Conservation (phyloP, 2,329 filamentous ascomycete species). For the Onygena corvina region DNA sequence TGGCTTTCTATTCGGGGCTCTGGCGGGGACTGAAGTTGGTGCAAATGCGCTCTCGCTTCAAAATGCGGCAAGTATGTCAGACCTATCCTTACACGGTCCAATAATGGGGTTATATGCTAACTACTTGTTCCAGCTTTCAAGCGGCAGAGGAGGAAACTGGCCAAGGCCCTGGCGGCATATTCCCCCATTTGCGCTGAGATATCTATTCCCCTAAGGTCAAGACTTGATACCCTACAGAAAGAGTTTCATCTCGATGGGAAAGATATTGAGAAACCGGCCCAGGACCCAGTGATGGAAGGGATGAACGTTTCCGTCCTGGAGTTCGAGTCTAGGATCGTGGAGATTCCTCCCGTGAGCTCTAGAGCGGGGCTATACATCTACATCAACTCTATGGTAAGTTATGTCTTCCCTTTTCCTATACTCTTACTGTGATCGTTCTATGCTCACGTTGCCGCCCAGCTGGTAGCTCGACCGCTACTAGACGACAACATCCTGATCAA, state of each 20-base stretch:
- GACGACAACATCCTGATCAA: constrained; percentile 69
- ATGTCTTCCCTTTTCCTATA: too few species aligned
- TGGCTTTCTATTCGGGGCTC: constrained; percentile 31
- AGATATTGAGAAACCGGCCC: constrained; percentile 32
- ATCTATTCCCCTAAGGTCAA: constrained; percentile 29
- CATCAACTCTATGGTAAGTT: constrained; percentile 62
- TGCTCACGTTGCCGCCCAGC: constrained; percentile 40
- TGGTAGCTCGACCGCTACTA: constrained; percentile 67
- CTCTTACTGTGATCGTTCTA: background rate
- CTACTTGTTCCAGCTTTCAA: background rate
- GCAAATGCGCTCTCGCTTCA: constrained; percentile 27
- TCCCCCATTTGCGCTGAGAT: constrained; percentile 31
- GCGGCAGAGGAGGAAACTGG: constrained; percentile 27
- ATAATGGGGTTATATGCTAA: background rate
- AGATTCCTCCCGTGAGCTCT: constrained; percentile 61
- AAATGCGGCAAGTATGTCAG: constrained; percentile 24
- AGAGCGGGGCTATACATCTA: constrained; percentile 76
- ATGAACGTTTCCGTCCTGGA: constrained; percentile 39
- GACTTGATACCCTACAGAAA: constrained; percentile 32
- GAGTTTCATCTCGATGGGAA: constrained; percentile 33
- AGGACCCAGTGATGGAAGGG: constrained; percentile 33
- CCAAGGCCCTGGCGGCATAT: constrained; percentile 30
- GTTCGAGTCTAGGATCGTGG: constrained; percentile 44
- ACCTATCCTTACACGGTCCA: background rate
- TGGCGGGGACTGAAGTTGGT: constrained; percentile 28